A percentile compares a stretch with the other conserved stretches of the same genome.
Evolutionary conservation across 2,329 filamentous ascomycete species (phyloP).

Genomic region (Apiospora malaysiana): DNA sequence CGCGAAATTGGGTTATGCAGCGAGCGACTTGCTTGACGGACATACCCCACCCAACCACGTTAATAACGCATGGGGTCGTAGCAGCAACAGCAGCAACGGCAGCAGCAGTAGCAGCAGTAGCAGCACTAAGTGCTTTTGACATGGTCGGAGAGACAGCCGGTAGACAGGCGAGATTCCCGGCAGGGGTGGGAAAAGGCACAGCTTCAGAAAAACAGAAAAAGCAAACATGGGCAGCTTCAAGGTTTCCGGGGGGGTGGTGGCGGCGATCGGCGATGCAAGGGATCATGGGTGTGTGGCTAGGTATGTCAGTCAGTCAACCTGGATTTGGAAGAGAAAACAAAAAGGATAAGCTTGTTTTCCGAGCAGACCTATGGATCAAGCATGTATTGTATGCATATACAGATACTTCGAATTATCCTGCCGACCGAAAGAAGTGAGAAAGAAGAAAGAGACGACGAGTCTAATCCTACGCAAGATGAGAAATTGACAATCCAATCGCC

Average conservation of each 20-base stretch:
- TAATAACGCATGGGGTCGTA: not conserved
- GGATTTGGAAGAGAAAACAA: not conserved
- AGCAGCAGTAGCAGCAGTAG: not conserved
- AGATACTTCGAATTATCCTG: not conserved
- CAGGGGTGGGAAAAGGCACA: not conserved
- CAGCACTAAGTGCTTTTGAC: slow-evolving; percentile 7
- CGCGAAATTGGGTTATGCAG: slow-evolving; percentile 11
- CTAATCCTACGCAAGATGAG: not conserved
- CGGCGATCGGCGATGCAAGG: slow-evolving; percentile 10
- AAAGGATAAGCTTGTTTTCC: not conserved
- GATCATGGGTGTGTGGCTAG: not conserved
- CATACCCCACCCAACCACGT: slow-evolving; percentile 11
- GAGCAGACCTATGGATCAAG: not conserved
- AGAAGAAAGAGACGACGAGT: not conserved
- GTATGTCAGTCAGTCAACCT: not conserved
- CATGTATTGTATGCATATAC: not conserved
- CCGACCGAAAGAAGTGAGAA: not conserved
- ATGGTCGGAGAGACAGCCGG: not conserved
- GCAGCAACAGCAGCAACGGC: too few species aligned
- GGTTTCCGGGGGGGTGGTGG: not conserved
- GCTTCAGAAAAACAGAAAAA: not conserved
- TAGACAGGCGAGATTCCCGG: not conserved
- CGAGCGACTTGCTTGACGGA: not conserved
- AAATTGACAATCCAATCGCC: slow-evolving; percentile 6
- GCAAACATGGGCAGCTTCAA: slow-evolving; percentile 9